These are phyloP conservation scores for Suhomyces kunorum DNA, from an alignment of 1,139 yeast species.

Conservation along the genomic window DNA sequence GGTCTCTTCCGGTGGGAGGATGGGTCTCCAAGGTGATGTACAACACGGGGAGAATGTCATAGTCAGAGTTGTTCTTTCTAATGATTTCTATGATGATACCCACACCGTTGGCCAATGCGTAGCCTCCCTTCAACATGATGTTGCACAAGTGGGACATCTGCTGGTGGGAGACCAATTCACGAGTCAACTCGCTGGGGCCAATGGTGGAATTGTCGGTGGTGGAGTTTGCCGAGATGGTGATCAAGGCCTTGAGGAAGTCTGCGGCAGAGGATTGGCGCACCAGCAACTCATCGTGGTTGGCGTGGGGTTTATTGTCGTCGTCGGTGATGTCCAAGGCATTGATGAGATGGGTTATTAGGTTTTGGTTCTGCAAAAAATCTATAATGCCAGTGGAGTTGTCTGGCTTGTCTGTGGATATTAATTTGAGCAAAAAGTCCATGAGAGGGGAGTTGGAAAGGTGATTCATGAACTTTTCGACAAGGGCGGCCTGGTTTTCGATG, in stretches of 20 bases:
- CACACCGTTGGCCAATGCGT: constrained; percentile 91
- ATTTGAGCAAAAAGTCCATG: constrained; percentile 78
- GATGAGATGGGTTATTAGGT: constrained; percentile 59
- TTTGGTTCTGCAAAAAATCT: constrained; percentile 66
- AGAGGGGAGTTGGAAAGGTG: constrained; percentile 84
- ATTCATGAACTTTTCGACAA: constrained; percentile 70
- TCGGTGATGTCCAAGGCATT: constrained; percentile 49
- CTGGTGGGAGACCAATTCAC: constrained; percentile 78
- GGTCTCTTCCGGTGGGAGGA: constrained; percentile 94
- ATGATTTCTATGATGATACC: constrained; percentile 95
- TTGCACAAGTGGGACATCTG: constrained; percentile 67
- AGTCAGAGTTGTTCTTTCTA: constrained; percentile 93
- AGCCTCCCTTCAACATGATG: constrained; percentile 90
- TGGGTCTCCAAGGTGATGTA: constrained; percentile 86
- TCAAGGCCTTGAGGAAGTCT: constrained; percentile 49
- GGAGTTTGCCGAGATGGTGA: constrained; percentile 65
- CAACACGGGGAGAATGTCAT: constrained; percentile 86
- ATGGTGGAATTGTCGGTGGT: constrained; percentile 83
- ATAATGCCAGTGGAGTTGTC: constrained; percentile 78
- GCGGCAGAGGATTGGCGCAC: constrained; percentile 49
- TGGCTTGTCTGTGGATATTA: constrained; percentile 78
- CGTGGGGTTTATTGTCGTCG: constrained; percentile 15
- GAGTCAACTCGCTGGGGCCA: constrained; percentile 93
- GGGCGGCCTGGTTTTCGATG: constrained; percentile 61
- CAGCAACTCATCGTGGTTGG: constrained; percentile 46